Evolutionary conservation across 2,329 filamentous ascomycete genomes (phyloP).

Genomic region (Lomentospora prolificans): DNA sequence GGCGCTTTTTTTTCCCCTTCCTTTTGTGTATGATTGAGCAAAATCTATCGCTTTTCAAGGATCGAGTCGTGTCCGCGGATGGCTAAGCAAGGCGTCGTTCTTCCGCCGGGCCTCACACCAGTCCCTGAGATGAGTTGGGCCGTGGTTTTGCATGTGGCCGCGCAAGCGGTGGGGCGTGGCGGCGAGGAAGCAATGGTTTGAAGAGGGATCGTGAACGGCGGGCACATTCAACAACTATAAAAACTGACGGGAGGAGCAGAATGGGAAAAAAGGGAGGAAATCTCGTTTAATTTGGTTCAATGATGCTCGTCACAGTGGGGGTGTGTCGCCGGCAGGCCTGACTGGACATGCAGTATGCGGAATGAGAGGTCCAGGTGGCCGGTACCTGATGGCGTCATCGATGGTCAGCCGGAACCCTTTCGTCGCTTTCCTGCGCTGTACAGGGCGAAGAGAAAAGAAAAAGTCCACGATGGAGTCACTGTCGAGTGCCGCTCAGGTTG

Average conservation of each 20-base stretch:
- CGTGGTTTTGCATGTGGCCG: conserved; percentile 3
- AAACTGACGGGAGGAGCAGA: neutral
- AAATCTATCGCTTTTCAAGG: neutral
- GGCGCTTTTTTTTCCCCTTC: no score
- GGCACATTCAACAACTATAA: neutral
- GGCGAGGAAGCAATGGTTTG: neutral
- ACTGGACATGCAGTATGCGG: neutral
- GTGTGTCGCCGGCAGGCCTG: neutral
- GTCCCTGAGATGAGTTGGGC: conserved; percentile 1
- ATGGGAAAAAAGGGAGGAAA: neutral
- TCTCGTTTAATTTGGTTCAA: neutral
- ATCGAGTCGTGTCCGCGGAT: neutral
- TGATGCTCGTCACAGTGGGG: neutral
- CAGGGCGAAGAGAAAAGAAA: neutral
- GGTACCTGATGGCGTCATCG: conserved; percentile 2
- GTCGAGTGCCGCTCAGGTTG: neutral
- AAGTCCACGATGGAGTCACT: neutral
- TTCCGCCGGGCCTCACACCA: conserved; percentile 5
- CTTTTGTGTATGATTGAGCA: neutral
- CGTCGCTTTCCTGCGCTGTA: neutral
- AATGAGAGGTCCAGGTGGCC: neutral
- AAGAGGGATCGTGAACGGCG: neutral
- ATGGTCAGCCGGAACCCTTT: neutral
- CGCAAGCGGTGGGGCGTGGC: neutral
- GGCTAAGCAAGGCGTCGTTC: neutral